Evolutionary conservation across 2,329 filamentous ascomycete genomes (phyloP).

Genomic region (Calonectria pseudoreteaudii): DNA sequence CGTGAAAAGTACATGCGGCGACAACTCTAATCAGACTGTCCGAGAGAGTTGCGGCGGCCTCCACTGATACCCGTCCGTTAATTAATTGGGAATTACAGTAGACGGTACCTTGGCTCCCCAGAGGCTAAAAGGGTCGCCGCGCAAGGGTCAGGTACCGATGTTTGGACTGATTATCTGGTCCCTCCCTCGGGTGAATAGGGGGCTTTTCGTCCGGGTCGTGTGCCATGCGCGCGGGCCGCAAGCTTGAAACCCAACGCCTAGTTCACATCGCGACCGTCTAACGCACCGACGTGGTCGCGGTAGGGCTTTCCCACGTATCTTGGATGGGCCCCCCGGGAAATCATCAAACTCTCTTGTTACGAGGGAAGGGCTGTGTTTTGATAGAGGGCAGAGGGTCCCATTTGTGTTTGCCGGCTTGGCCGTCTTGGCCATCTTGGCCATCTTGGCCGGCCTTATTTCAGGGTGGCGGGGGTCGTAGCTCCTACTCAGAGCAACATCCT

Average conservation of each 20-base stretch:
- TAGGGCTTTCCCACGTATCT: constrained; percentile 6
- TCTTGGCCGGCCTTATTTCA: not conserved
- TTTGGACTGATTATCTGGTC: not conserved
- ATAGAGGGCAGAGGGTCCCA: not conserved
- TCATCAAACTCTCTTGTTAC: not conserved
- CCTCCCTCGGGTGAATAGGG: not conserved
- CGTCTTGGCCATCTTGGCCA: not conserved
- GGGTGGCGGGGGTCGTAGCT: not conserved
- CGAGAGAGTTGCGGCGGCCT: not conserved
- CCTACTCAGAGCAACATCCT: not conserved
- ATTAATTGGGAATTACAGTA: not conserved
- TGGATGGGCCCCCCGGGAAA: not conserved
- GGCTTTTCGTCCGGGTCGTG: not conserved
- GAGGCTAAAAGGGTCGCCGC: not conserved
- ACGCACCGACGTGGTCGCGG: not conserved
- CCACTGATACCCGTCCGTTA: constrained; percentile 3
- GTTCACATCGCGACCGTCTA: not conserved
- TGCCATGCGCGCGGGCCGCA: not conserved
- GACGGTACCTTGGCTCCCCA: not conserved
- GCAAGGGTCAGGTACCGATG: not conserved
- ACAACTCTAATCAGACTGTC: not conserved
- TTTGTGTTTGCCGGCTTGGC: not conserved
- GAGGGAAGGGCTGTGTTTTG: not conserved
- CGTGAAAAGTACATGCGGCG: not conserved
- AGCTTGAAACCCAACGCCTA: not conserved